phyloP scores from a whole-genome alignment of 2,329 filamentous ascomycete species.

The Scopulariopsis brevicaulis region DNA sequence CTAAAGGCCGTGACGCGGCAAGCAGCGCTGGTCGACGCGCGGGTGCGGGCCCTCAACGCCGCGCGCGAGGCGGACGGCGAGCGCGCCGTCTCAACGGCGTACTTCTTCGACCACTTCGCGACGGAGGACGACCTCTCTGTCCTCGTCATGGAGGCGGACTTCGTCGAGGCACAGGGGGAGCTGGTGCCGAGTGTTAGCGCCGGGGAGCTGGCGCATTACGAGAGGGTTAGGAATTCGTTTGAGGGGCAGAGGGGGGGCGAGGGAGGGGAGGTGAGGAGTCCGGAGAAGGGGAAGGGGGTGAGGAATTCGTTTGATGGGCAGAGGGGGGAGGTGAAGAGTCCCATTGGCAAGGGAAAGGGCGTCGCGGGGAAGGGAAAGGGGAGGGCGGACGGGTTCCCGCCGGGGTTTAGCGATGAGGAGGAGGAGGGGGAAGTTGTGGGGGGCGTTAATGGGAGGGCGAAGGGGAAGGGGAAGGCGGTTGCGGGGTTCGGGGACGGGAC shows the following conservation, averaged over 20 bases:
- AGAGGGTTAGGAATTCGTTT: constrained; percentile 70
- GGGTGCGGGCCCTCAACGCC: constrained; percentile 60
- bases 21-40: constrained; percentile 70
- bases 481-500: constrained; percentile 40
- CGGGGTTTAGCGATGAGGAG: constrained; percentile 32
- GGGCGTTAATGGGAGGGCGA: constrained; percentile 15
- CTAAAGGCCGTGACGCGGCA: constrained; percentile 94
- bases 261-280: constrained; percentile 19
- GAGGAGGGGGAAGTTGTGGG: constrained; percentile 30
- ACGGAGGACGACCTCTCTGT: constrained; percentile 44
- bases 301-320: constrained; percentile 6
- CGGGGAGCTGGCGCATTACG: constrained; percentile 86
- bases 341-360: not conserved
- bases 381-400: constrained; percentile 9
- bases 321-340: constrained; percentile 14
- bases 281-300: not conserved
- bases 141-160: constrained; percentile 39
- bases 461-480: constrained; percentile 43
- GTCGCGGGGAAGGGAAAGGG: constrained; percentile 18
- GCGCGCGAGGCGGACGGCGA: constrained; percentile 17
- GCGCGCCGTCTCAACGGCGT: constrained; percentile 65
- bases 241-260: constrained; percentile 45
- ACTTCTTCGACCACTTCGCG: constrained; percentile 92
- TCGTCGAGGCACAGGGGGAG: constrained; percentile 69
- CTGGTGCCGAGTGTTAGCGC: constrained; percentile 88